Percentiles rank a stretch among this genome's conserved stretches.
phyloP scores from a whole-genome alignment of 2,329 filamentous ascomycete species.

The Coleophoma eucalyptorum region DNA sequence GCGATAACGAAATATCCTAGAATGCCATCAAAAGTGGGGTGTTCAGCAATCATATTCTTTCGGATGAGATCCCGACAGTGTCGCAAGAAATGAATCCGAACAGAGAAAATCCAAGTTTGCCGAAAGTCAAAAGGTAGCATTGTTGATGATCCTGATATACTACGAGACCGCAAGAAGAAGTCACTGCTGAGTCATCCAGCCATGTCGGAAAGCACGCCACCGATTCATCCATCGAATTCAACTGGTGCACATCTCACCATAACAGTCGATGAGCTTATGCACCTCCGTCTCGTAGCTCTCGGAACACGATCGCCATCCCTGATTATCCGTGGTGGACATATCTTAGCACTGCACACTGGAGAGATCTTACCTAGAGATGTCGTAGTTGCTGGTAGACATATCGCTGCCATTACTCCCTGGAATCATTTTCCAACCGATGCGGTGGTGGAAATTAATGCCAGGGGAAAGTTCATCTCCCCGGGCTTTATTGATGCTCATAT shows the following conservation, averaged over 20 bases:
- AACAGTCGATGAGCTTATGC: conserved; percentile 14
- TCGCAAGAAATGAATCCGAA: too few relatives aligned
- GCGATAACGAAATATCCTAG: too few relatives aligned
- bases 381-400: conserved; percentile 16
- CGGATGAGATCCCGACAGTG: too few relatives aligned
- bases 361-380: conserved; percentile 18
- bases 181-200: too few relatives aligned
- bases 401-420: conserved; percentile 19
- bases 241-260: conserved; percentile 17
- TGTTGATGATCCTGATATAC: not conserved
- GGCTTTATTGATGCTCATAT: conserved; percentile 20
- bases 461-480: conserved; percentile 14
- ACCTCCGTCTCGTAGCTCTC: conserved; percentile 12
- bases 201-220: not conserved
- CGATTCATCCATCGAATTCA: conserved; percentile 5
- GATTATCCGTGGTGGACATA: conserved; percentile 15
- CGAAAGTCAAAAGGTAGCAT: too few relatives aligned
- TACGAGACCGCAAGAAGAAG: not conserved
- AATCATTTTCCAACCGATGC: conserved; percentile 11
- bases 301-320: conserved; percentile 11
- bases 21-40: too few relatives aligned
- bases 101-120: too few relatives aligned
- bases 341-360: conserved; percentile 15
- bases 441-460: conserved; percentile 12
- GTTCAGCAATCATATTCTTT: too few relatives aligned